phyloP scores from a whole-genome alignment of 257 asterid genomes.

The Perilla frutescens region DNA sequence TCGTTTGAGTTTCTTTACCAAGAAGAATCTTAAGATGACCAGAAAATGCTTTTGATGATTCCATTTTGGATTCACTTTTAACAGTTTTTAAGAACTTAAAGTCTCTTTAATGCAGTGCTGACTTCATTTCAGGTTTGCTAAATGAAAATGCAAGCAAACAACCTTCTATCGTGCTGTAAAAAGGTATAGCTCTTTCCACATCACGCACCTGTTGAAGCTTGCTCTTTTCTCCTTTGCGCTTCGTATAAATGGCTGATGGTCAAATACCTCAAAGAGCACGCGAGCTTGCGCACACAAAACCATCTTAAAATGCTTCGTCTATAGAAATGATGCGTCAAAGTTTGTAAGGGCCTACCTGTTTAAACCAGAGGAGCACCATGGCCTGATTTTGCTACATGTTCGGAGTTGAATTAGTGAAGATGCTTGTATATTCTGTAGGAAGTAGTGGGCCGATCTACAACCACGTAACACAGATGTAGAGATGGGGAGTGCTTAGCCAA shows the following conservation, averaged over 20 bases:
- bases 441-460: background rate
- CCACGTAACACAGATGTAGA: background rate
- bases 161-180: constrained; percentile 17
- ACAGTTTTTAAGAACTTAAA: background rate
- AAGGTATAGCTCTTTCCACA: constrained; percentile 19
- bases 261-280: background rate
- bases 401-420: background rate
- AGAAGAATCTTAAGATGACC: background rate
- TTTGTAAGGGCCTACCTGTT: constrained; percentile 1
- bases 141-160: constrained; percentile 14
- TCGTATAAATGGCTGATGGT: constrained; percentile 3
- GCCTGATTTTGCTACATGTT: background rate
- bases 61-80: background rate
- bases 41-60: background rate
- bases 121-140: constrained; percentile 37
- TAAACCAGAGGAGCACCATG: constrained; percentile 15
- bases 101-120: background rate
- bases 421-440: constrained; percentile 27
- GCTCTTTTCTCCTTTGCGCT: constrained; percentile 28
- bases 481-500: background rate
- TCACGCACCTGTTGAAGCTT: constrained; percentile 21
- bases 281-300: background rate
- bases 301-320: background rate
- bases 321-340: background rate
- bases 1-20: background rate